A percentile compares a stretch with the other conserved stretches of the same genome.
These are phyloP conservation scores for Aspergillus viridinutans DNA, from an alignment of 2,329 filamentous ascomycete genomes.

Conservation along the genomic window DNA sequence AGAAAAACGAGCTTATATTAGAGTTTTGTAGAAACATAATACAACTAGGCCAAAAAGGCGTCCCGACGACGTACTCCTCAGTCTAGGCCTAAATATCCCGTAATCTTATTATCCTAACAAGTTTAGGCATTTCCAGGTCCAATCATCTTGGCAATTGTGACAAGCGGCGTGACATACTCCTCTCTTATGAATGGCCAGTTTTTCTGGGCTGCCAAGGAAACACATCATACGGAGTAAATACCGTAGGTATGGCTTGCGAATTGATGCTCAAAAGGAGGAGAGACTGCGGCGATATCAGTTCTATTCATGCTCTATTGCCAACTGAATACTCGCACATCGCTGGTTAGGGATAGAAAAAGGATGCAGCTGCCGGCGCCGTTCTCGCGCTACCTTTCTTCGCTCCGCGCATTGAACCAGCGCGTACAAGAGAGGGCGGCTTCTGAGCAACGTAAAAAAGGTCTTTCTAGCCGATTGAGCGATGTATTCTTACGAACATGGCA, in stretches of 20 bases:
- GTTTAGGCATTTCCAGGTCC: too few species aligned
- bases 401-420: conserved; percentile 3
- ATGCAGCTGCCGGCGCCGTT: conserved; percentile 7
- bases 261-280: not conserved
- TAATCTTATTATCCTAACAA: too few species aligned
- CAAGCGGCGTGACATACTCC: not conserved
- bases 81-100: too few species aligned
- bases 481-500: conserved; percentile 50
- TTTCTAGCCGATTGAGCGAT: conserved; percentile 27
- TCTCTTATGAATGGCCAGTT: not conserved
- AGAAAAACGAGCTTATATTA: not conserved
- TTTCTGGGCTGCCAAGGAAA: not conserved
- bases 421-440: not conserved
- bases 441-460: not conserved
- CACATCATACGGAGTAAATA: not conserved
- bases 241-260: not conserved
- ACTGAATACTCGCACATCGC: too few species aligned
- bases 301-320: too few species aligned
- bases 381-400: conserved; percentile 3
- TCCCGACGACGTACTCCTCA: too few species aligned
- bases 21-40: too few species aligned
- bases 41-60: too few species aligned
- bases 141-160: not conserved
- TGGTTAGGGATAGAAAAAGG: not conserved
- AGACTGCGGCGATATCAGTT: not conserved